Evolutionary conservation across 768 basidiomycete species (phyloP), one percentile per base, ranked within the genome.

Genomic region (Mycena maculata): DNA sequence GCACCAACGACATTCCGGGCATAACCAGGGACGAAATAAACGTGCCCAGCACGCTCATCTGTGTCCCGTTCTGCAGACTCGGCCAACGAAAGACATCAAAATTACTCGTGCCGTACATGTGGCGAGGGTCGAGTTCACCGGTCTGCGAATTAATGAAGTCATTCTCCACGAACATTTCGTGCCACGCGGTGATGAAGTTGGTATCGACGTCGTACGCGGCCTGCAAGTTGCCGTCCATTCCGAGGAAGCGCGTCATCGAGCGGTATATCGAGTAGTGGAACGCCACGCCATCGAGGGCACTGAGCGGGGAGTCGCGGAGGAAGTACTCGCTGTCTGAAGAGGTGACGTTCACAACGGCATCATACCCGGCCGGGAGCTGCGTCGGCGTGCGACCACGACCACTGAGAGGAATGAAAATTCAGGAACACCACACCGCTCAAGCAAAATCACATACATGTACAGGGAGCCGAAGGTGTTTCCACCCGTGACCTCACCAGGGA

Each of bases 191-290:
- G 79, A 96, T 82, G 73, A 97, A 95, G 79, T 97, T 94, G 76
- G 83, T 78, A 71, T 89, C 84, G 31, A 94, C 80, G 74, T 98
- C 96, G 78, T 91, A 96, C 12, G 94, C 95, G 58, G 95, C 96
- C 67, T 91, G 86, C 36, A 98, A 83, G 76, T 98, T 97, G 73
- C 96, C 96, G 75, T 98, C 96, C 95, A 97, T 96, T 58, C 95
- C 96, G 50, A 97, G 85, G 82, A 96, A 94, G 54, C 96, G 92
- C 31, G 90, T 82, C 57, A 97, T 80, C 3, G 92, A 82, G 64
- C 96, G 96, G 75, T 98, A 97, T 60, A 91, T 91, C 49, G 96
- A 97, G 77, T 97, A 98, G 77, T 98, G 96, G 84, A 97, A 97
- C 1, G 96, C 95, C 50, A 90, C 89, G 38, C 84, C 83, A 72